Evolutionary conservation across 768 basidiomycete species (phyloP).

Genomic region (Gelatoporia subvermispora): DNA sequence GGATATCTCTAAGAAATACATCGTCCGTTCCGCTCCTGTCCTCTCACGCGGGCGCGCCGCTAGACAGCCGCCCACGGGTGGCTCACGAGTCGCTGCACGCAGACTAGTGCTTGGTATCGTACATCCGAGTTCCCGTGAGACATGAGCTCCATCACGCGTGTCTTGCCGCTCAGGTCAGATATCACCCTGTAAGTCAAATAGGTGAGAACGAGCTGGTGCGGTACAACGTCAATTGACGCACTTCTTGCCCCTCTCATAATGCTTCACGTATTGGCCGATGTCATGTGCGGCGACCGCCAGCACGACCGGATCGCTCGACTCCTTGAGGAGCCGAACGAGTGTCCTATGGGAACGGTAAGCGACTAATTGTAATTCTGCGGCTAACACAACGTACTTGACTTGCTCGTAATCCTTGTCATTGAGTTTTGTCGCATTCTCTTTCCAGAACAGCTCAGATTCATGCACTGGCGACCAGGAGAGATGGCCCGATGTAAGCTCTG

Average conservation of each 20-base stretch:
- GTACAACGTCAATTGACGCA: conserved; percentile 31
- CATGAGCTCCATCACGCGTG: conserved; percentile 89
- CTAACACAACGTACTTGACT: conserved; percentile 55
- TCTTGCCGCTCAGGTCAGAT: conserved; percentile 83
- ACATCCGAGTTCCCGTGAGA: conserved; percentile 83
- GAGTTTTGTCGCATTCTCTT: conserved; percentile 83
- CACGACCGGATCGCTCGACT: conserved; percentile 67
- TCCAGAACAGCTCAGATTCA: conserved; percentile 97
- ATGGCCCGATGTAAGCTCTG: conserved; percentile 85
- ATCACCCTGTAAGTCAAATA: conserved; percentile 48
- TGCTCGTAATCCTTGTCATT: conserved; percentile 83
- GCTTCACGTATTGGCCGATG: conserved; percentile 89
- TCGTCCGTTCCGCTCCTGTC: not conserved
- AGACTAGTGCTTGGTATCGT: conserved; percentile 85
- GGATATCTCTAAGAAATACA: not conserved
- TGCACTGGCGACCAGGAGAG: conserved; percentile 95
- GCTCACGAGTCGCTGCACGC: conserved; percentile 88
- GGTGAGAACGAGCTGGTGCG: not conserved
- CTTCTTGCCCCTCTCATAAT: conserved; percentile 91
- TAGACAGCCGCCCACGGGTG: conserved; percentile 73
- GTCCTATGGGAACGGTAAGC: conserved; percentile 40
- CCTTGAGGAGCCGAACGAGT: conserved; percentile 65
- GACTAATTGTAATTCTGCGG: not conserved
- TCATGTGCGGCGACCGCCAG: conserved; percentile 93
- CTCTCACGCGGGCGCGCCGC: not conserved